These are phyloP conservation scores for Centaurea solstitialis DNA, from an alignment of 129 eudicot genomes.

Conservation along the genomic window DNA sequence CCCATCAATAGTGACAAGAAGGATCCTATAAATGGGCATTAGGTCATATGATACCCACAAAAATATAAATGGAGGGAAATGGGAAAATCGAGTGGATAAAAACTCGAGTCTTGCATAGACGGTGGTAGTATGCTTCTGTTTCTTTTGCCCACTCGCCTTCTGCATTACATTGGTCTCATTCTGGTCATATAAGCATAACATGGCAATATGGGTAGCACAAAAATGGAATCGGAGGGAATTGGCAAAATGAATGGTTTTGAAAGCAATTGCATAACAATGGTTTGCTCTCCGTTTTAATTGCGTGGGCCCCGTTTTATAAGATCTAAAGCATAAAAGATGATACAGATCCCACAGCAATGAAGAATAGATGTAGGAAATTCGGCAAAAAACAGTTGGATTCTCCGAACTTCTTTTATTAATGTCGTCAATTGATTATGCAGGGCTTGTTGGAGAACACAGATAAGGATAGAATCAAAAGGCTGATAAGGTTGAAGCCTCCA, in stretches of 20 bases:
- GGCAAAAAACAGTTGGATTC: not conserved
- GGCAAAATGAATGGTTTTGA: not conserved
- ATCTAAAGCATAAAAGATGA: not conserved
- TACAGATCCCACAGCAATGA: not conserved
- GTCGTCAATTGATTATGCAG: constrained; percentile 30
- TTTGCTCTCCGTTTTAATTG: not conserved
- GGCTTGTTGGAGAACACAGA: constrained; percentile 94
- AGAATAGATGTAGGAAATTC: not conserved
- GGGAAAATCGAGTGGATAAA: not conserved
- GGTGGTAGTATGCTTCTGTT: too few species aligned
- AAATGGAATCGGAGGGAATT: not conserved
- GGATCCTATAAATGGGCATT: not conserved
- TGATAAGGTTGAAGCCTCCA: constrained; percentile 88
- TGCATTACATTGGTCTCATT: not conserved
- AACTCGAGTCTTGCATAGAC: not conserved
- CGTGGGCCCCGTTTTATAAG: not conserved
- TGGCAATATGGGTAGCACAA: not conserved
- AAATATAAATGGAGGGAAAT: not conserved
- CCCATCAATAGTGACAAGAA: not conserved
- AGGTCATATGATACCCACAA: not conserved
- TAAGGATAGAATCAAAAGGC: constrained; percentile 89
- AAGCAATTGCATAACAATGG: not conserved
- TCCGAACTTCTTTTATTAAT: not conserved
- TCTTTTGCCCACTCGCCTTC: not conserved
- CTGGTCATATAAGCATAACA: not conserved